Percentiles rank a stretch among this genome's conserved stretches.
These are phyloP conservation scores for Ophiosphaerella herpotricha DNA, from an alignment of 2,329 filamentous ascomycete species.

Conservation along the genomic window DNA sequence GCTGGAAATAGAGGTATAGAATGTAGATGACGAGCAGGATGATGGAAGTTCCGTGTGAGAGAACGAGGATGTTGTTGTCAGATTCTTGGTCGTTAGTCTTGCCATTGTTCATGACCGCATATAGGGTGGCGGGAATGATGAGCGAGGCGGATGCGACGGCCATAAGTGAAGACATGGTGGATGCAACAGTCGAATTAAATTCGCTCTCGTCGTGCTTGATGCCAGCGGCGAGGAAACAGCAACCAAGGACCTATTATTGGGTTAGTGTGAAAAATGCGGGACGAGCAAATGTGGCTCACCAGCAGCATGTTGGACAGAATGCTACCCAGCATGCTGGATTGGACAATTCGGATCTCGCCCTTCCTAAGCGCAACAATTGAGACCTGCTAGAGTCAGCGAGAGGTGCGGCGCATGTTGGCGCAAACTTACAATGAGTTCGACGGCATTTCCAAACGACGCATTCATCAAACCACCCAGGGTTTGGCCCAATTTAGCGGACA, in stretches of 20 bases:
- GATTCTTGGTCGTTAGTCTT: conserved; percentile 44
- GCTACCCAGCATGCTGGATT: conserved; percentile 94
- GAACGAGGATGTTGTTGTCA: conserved; percentile 54
- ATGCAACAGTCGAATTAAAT: conserved; percentile 77
- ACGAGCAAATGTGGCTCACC: conserved; percentile 48
- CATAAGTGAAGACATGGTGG: conserved; percentile 71
- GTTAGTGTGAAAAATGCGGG: conserved; percentile 48
- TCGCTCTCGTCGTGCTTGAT: conserved; percentile 49
- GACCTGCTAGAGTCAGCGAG: conserved; percentile 60
- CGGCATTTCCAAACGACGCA: conserved; percentile 78
- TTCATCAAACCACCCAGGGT: conserved; percentile 75
- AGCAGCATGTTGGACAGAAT: conserved; percentile 94
- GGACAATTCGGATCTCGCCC: conserved; percentile 91
- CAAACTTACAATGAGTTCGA: conserved; percentile 70
- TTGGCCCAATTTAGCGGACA: conserved; percentile 72
- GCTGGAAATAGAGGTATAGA: conserved; percentile 60
- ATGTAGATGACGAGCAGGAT: conserved; percentile 59
- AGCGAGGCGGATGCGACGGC: conserved; percentile 59
- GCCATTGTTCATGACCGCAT: conserved; percentile 52
- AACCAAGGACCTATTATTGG: conserved; percentile 56
- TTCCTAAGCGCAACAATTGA: conserved; percentile 88
- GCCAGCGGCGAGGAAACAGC: conserved; percentile 58
- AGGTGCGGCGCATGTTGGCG: conserved; percentile 1
- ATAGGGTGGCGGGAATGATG: conserved; percentile 59
- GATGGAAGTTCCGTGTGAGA: conserved; percentile 59